Base-by-base conservation (phyloP, 768 basidiomycete genomes). In the Gloeostereum incarnatum region DNA sequence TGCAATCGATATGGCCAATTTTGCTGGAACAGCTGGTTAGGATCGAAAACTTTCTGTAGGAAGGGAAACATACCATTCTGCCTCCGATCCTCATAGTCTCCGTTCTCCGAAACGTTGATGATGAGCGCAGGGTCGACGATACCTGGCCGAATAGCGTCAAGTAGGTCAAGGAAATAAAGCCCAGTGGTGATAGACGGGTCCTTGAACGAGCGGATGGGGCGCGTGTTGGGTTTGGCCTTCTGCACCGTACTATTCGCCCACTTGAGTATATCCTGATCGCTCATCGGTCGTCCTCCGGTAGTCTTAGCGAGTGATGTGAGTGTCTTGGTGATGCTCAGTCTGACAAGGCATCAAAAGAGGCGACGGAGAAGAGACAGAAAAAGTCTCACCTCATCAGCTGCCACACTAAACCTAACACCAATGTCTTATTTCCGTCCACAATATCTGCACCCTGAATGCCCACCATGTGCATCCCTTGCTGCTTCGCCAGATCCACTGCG, bases 371-470 rank as follows among this genome's bases (percentile, higher is more conserved):
- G 18, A 38, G 2, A 31, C 34, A 38, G 23, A 24, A 31, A 30
- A 11, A 32, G 14, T 60, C 74, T 24, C 34, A 86, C 85, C 88
- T 68, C 93, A 97, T 97, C 38, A 96, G 67, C 53, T 98, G 96
- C 96, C 96, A 99, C 1, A 97, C 92, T 24, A 97, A 73, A 21
- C 94, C 96, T 20, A 99, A 75, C 5, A 97, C 92, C 39, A 99
- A 68, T 3, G 93, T 98, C 62, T 81, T 85, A 36, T 67, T 68
- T n/a, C 82, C 91, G 52, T 99, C 94, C 41, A 93, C 90, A 47
- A 99, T 93, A 58, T 98, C 94, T 1, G 94, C 81, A 9, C 96
- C 96, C 56, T 99, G 96, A 45, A 98, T 97, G 5, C 94, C 93
- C 32, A 99, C 92, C 44, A 99, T 65, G 55, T 87, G 89, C 87